phyloP scores from a whole-genome alignment of 78 protist species.

The Polysphondylium violaceum region DNA sequence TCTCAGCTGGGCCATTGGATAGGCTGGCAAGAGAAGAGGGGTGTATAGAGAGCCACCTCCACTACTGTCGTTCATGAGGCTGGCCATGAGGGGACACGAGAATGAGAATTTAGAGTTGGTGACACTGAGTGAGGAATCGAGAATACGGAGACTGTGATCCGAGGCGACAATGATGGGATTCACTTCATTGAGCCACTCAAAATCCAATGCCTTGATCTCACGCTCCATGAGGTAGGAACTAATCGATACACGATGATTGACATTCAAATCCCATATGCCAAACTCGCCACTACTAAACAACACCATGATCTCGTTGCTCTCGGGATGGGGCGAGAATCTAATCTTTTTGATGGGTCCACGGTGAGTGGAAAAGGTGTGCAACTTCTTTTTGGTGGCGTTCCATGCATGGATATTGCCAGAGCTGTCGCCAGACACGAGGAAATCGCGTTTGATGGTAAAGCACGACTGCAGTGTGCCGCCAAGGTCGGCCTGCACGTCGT shows the following conservation, averaged over 20 bases:
- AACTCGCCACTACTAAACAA: conserved; percentile 72
- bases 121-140: conserved; percentile 26
- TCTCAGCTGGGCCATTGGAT: conserved; percentile 7
- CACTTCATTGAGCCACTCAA: conserved; percentile 58
- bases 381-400: conserved; percentile 26
- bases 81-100: neutral
- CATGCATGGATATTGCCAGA: conserved; percentile 43
- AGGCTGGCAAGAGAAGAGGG: conserved; percentile 48
- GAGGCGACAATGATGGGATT: conserved; percentile 36
- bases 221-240: conserved; percentile 40
- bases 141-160: conserved; percentile 33
- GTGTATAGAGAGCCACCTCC: conserved; percentile 25
- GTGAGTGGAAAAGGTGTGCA: conserved; percentile 24
- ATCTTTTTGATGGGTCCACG: conserved; percentile 42
- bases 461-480: conserved; percentile 13
- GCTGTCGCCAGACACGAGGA: conserved; percentile 37
- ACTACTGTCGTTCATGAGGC: neutral
- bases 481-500: conserved; percentile 8
- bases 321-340: conserved; percentile 36
- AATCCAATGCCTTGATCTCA: conserved; percentile 50
- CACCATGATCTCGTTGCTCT: conserved; percentile 23
- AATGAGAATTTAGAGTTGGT: conserved; percentile 22
- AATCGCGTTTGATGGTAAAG: conserved; percentile 41
- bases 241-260: neutral
- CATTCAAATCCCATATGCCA: conserved; percentile 43